Evolutionary conservation across 768 basidiomycete species (phyloP), one percentile per base, ranked within the genome.

Genomic region (Lentinula sp.): DNA sequence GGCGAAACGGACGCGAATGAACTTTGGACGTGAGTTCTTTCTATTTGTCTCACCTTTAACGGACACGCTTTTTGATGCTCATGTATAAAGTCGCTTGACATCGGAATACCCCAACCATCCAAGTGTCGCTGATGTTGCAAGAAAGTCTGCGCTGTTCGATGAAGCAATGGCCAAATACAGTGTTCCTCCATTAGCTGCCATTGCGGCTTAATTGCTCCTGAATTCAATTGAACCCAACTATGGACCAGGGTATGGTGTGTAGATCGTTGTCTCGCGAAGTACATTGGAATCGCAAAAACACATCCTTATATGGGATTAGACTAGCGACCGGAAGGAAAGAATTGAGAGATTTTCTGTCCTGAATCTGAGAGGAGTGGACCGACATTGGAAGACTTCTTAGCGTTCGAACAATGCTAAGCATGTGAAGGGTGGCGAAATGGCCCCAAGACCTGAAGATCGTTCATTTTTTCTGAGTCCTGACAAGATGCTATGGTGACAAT

Each of bases 71-170:
- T 18, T 32, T 56, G 18, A 52, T 52, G 16, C 59, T 56, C 16
- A 5, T 23, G 40, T 64, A 53, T 48, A 3, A 53, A 80, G 80
- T 34, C 74, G 74, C 65, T 72, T 83, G 35, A 66, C 62, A 10
- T 75, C 72, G n/a, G 75, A 84, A 62, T 77, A 87, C 64, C 84
- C 90, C 7, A 71, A 75, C 5, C 88, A 93, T 74, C 88, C 89
- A n/a, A 69, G 89, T 61, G 86, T 88, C 13, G 65, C 71, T 8
- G 88, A 91, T 62, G 71, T 91, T n/a, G 67, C 72, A 18, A 70
- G 77, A 52, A 91, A 89, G 73, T 79, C 81, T 1, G 76, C 75
- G 1, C 67, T 84, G 50, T 94, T 94, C 66, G 90, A 93, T 61
- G 74, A 79, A 49, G 75, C 67, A 60, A 82, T 81, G 4, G 70